phyloP scores from a whole-genome alignment of 805 yeast genomes.

The Pichia pseudocactophila region DNA sequence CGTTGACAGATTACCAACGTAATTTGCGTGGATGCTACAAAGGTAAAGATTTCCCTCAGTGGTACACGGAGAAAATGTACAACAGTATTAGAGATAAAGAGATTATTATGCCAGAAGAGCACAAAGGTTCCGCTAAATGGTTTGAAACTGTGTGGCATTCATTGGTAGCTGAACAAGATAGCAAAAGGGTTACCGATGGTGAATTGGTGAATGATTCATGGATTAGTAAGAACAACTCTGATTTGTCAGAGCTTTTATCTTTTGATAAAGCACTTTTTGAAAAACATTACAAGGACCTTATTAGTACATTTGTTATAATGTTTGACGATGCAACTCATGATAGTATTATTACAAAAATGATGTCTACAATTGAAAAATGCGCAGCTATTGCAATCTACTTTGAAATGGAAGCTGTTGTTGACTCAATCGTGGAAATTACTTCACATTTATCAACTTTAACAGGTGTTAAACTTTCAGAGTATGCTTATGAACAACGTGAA shows the following conservation, averaged over 20 bases:
- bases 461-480: slow-evolving; percentile 29
- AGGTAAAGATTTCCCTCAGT: slow-evolving; percentile 67
- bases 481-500: slow-evolving; percentile 27
- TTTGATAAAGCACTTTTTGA: slow-evolving; percentile 70
- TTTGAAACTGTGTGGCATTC: slow-evolving; percentile 84
- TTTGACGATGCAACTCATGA: slow-evolving; percentile 89
- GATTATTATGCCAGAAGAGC: slow-evolving; percentile 97
- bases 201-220: slow-evolving; percentile 4
- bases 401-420: slow-evolving; percentile 47
- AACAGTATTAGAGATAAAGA: slow-evolving; percentile 74
- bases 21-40: slow-evolving; percentile 77
- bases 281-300: slow-evolving; percentile 51
- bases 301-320: slow-evolving; percentile 64
- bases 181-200: slow-evolving; percentile 16
- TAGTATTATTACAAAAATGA: slow-evolving; percentile 75
- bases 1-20: slow-evolving; percentile 66
- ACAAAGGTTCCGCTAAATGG: slow-evolving; percentile 85
- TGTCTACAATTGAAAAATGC: slow-evolving; percentile 81
- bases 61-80: slow-evolving; percentile 79
- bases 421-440: slow-evolving; percentile 56
- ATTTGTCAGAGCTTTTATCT: slow-evolving; percentile 29
- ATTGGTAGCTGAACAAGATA: slow-evolving; percentile 43
- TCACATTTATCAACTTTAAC: slow-evolving; percentile 63
- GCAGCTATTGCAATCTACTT: slow-evolving; percentile 67
- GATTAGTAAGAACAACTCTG: slow-evolving; percentile 11